These are phyloP conservation scores for Aspergillus unguis DNA, from an alignment of 2,329 filamentous ascomycete genomes.

Conservation along the genomic window DNA sequence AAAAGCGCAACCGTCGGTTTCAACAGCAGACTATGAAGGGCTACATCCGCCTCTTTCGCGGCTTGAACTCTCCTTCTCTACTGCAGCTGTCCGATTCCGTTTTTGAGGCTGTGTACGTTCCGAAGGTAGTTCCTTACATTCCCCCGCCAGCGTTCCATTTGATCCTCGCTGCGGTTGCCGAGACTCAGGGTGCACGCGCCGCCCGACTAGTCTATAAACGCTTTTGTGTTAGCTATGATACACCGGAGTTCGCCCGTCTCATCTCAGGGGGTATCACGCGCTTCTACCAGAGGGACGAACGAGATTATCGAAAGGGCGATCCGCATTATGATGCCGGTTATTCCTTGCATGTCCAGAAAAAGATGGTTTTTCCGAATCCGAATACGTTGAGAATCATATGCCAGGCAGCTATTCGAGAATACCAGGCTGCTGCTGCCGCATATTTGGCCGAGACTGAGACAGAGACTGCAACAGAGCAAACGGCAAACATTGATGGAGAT, in stretches of 20 bases:
- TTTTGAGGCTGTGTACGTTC: slow-evolving; percentile 11
- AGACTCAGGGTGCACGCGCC: slow-evolving; percentile 45
- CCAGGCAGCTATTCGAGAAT: slow-evolving; percentile 32
- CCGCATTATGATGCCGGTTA: slow-evolving; percentile 27
- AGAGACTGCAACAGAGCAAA: not conserved
- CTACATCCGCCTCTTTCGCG: slow-evolving; percentile 30
- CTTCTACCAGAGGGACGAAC: slow-evolving; percentile 24
- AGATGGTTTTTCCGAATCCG: slow-evolving; percentile 32
- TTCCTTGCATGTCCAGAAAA: slow-evolving; percentile 24
- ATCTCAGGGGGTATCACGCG: slow-evolving; percentile 28
- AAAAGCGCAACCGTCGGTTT: slow-evolving; percentile 19
- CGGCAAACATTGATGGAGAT: not conserved
- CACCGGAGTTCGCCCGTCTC: slow-evolving; percentile 19
- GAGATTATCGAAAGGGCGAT: slow-evolving; percentile 20
- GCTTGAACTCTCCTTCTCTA: slow-evolving; percentile 31
- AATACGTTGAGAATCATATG: slow-evolving; percentile 38
- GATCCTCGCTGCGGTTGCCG: slow-evolving; percentile 54
- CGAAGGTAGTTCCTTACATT: slow-evolving; percentile 26
- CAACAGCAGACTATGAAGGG: slow-evolving; percentile 30
- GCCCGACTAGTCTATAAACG: slow-evolving; percentile 49
- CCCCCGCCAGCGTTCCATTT: slow-evolving; percentile 48
- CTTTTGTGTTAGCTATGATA: slow-evolving; percentile 43
- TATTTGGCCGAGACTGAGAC: not conserved
- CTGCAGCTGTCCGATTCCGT: slow-evolving; percentile 24
- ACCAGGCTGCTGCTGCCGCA: slow-evolving; percentile 3